Percentiles rank a stretch among this genome's conserved stretches.
Evolutionary conservation across 805 yeast genomes (phyloP).

Genomic region (Hanseniaspora pseudoguilliermondii): DNA sequence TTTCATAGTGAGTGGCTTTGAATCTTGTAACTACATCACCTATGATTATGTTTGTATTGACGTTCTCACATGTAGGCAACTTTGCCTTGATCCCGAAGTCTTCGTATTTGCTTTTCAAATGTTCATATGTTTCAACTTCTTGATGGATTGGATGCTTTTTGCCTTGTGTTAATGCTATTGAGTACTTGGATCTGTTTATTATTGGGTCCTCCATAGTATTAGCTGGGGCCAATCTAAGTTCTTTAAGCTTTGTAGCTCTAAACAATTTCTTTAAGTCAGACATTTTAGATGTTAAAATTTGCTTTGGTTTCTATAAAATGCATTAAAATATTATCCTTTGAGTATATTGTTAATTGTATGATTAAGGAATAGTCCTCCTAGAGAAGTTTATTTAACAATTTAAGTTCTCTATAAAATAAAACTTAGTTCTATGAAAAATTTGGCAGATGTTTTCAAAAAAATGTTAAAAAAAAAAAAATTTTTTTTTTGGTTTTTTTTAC

Average conservation of each 20-base stretch:
- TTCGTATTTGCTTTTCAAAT: constrained; percentile 44
- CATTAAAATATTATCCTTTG: no score
- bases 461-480: not conserved
- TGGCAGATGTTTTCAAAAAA: not conserved
- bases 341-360: no score
- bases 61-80: constrained; percentile 45
- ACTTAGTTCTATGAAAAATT: no score
- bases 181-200: constrained; percentile 7
- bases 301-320: no score
- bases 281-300: not conserved
- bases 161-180: constrained; percentile 15
- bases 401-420: no score
- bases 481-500: not conserved
- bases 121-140: constrained; percentile 53
- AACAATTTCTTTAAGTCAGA: constrained; percentile 5
- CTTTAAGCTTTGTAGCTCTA: constrained; percentile 12
- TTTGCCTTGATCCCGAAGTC: constrained; percentile 68
- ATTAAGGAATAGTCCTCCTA: no score
- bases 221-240: constrained; percentile 2
- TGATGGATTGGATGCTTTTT: constrained; percentile 51
- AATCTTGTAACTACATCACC: constrained; percentile 57
- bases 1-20: constrained; percentile 36
- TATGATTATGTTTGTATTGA: constrained; percentile 45
- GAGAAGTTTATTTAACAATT: no score
- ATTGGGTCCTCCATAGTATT: not conserved